Conservation (phyloP, 2,329 filamentous ascomycete genomes). For the Stachybotrys elegans region DNA sequence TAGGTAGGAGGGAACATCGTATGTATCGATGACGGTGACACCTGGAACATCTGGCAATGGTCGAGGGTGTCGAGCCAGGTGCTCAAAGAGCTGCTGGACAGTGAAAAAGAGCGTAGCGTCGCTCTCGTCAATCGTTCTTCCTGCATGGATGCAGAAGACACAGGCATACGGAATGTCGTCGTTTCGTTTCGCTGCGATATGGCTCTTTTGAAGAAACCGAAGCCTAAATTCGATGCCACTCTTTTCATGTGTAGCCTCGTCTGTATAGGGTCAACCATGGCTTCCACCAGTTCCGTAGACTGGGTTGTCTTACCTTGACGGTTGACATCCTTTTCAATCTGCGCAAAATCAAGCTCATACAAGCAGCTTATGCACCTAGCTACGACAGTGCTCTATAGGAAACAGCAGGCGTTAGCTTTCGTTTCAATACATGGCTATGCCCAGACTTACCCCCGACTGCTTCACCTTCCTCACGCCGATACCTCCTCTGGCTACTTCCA, state of each 20-base stretch:
- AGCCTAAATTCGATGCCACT: constrained; percentile 44
- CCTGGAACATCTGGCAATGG: constrained; percentile 46
- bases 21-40: constrained; percentile 41
- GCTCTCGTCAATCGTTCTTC: constrained; percentile 45
- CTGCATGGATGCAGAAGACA: constrained; percentile 46
- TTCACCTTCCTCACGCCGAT: constrained; percentile 46
- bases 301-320: constrained; percentile 34
- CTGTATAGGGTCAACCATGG: constrained; percentile 21
- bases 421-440: too few relatives aligned
- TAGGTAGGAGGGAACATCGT: constrained; percentile 31
- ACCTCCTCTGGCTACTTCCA: constrained; percentile 42
- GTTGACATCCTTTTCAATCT: constrained; percentile 47
- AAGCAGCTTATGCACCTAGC: constrained; percentile 49
- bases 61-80: constrained; percentile 48
- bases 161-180: constrained; percentile 52
- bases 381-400: constrained; percentile 38
- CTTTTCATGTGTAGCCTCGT: constrained; percentile 41
- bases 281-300: too few relatives aligned
- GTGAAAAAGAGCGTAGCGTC: constrained; percentile 54
- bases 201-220: constrained; percentile 52
- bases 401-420: too few relatives aligned
- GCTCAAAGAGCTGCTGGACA: constrained; percentile 46
- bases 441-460: constrained; percentile 43
- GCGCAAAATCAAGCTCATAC: constrained; percentile 48
- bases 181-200: constrained; percentile 41